A percentile compares a stretch with the other conserved stretches of the same genome.
Conservation (phyloP, 805 yeast genomes). For the Sugiyamaella lignohabitans region DNA sequence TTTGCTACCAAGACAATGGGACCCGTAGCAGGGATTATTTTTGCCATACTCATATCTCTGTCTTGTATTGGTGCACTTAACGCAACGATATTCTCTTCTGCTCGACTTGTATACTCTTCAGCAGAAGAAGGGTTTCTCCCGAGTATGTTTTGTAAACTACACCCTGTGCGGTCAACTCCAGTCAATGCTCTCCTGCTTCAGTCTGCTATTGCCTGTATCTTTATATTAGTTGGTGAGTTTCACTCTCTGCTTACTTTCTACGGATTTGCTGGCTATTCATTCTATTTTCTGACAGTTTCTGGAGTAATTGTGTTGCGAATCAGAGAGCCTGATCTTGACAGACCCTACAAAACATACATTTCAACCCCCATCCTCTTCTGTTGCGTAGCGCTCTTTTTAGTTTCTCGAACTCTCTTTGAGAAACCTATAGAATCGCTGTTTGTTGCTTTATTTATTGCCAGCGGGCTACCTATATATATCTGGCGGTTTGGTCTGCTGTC, state of each 20-base stretch:
- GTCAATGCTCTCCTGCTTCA: constrained; percentile 32
- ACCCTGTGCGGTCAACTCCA: constrained; percentile 28
- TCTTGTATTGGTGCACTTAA: constrained; percentile 39
- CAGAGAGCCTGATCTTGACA: constrained; percentile 30
- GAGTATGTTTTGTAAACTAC: constrained; percentile 21
- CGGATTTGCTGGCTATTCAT: constrained; percentile 32
- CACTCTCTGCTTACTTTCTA: constrained; percentile 33
- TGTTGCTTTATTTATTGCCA: constrained; percentile 25
- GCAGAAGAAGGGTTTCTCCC: constrained; percentile 34
- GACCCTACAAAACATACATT: constrained; percentile 35
- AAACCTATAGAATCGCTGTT: constrained; percentile 30
- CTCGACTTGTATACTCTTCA: constrained; percentile 33
- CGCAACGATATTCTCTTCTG: constrained; percentile 34
- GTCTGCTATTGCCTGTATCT: constrained; percentile 27
- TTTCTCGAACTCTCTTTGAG: constrained; percentile 30
- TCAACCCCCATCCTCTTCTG: constrained; percentile 34
- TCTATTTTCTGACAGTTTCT: constrained; percentile 32
- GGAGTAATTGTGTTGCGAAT: constrained; percentile 34
- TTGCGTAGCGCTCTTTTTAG: constrained; percentile 34
- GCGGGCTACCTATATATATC: constrained; percentile 30
- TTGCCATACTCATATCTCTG: constrained; percentile 32
- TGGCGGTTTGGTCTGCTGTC: constrained; percentile 8
- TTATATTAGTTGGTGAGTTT: constrained; percentile 35
- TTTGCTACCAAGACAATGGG: constrained; percentile 30
- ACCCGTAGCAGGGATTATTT: constrained; percentile 24